These are phyloP conservation scores for Phoma herbarum DNA, from an alignment of 2,329 filamentous ascomycete genomes.

Conservation along the genomic window DNA sequence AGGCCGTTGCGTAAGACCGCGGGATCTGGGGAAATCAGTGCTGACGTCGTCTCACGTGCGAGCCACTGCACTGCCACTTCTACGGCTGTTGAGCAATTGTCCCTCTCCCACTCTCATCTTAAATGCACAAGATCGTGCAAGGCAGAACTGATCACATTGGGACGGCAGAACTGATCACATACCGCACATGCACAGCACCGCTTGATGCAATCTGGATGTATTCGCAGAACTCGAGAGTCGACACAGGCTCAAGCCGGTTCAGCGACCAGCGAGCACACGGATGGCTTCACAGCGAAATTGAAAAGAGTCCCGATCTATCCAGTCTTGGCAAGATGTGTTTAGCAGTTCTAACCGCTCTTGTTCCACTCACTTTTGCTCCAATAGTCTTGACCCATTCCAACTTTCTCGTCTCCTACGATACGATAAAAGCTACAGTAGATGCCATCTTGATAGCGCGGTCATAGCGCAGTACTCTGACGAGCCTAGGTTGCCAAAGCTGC, in stretches of 20 bases:
- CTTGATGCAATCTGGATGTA: neutral
- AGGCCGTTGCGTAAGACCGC: neutral
- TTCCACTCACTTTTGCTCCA: neutral
- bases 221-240: neutral
- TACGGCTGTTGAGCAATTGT: neutral
- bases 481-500: neutral
- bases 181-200: too few relatives aligned
- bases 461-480: neutral
- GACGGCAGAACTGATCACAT: neutral
- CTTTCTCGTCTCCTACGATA: neutral
- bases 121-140: neutral
- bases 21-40: neutral
- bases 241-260: neutral
- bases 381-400: neutral
- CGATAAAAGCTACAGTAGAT: neutral
- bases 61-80: neutral
- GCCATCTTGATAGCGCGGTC: neutral
- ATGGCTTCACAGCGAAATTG: neutral
- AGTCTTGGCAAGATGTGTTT: neutral
- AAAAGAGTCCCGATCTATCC: neutral
- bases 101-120: neutral
- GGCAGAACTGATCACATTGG: neutral
- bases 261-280: neutral
- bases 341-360: neutral
- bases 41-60: constrained; percentile 22